Percentiles rank a stretch among this genome's conserved stretches.
Evolutionary conservation across 306 rosid species (phyloP).

Genomic region (Cercis canadensis): DNA sequence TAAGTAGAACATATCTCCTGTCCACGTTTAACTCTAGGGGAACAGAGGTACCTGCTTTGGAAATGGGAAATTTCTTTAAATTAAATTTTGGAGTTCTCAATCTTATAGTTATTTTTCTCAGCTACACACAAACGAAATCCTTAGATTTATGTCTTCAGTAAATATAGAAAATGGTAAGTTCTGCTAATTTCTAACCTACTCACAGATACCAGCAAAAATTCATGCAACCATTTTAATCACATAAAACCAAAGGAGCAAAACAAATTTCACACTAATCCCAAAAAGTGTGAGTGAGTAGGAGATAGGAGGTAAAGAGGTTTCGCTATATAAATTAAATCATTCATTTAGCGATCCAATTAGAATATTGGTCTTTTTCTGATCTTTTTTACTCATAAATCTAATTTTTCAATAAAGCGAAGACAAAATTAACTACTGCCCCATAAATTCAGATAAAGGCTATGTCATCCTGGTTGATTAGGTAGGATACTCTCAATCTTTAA

Average conservation of each 20-base stretch:
- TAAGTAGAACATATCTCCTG: constrained; percentile 26
- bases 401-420: neutral
- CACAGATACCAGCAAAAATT: constrained; percentile 10
- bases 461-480: constrained; percentile 53
- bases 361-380: neutral
- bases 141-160: neutral
- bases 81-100: constrained; percentile 28
- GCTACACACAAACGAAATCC: neutral
- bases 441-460: constrained; percentile 40
- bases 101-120: constrained; percentile 34
- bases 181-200: neutral
- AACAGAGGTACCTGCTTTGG: constrained; percentile 39
- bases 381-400: constrained; percentile 23
- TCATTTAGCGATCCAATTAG: constrained; percentile 4
- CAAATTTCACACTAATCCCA: neutral
- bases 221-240: neutral
- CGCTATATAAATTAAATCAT: neutral
- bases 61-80: constrained; percentile 30
- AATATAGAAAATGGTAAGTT: constrained; percentile 17
- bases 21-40: constrained; percentile 27
- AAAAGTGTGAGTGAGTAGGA: constrained; percentile 8
- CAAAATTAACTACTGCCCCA: constrained; percentile 39
- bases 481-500: constrained; percentile 42
- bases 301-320: neutral
- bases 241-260: constrained; percentile 19